These are phyloP conservation scores for Chlorella sp. DNA, from an alignment of 139 green algal species.

Conservation along the genomic window DNA sequence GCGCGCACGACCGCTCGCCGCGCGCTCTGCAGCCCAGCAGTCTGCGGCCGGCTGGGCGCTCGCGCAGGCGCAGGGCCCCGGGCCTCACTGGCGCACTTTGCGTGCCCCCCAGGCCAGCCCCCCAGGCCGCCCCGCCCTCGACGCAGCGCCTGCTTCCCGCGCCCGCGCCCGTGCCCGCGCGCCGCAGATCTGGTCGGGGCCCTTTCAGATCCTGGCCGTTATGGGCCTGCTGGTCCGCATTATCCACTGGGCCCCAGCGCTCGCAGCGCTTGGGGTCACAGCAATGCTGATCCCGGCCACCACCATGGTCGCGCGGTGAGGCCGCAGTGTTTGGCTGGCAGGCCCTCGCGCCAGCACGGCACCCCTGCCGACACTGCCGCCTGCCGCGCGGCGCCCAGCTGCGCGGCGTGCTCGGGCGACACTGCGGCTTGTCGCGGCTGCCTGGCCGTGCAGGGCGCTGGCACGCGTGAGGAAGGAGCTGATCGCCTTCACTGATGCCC, in stretches of 20 bases:
- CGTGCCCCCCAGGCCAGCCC: background rate
- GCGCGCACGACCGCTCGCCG: slow-evolving; percentile 73
- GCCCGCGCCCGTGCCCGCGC: no score
- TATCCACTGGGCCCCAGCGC: slow-evolving; percentile 63
- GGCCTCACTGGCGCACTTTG: background rate
- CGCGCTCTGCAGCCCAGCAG: no score
- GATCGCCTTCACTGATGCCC: slow-evolving; percentile 69
- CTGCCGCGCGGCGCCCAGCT: no score
- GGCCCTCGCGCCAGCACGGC: no score
- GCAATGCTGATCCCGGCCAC: slow-evolving; percentile 78
- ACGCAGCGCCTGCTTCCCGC: background rate
- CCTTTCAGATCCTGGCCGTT: slow-evolving; percentile 70
- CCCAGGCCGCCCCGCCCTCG: background rate
- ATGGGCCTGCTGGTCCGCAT: slow-evolving; percentile 81
- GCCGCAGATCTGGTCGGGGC: background rate
- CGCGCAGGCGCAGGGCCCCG: no score
- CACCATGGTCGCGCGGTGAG: slow-evolving; percentile 64
- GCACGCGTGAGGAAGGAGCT: slow-evolving; percentile 54
- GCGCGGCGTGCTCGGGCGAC: no score
- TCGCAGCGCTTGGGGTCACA: slow-evolving; percentile 74
- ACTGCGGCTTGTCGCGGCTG: no score
- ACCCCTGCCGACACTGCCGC: no score
- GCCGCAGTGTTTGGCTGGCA: no score
- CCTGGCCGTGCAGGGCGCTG: no score
- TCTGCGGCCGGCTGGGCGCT: no score